Evolutionary conservation across 805 yeast genomes (phyloP).

Genomic region (Sugiyamaella boreocaroliniensis): DNA sequence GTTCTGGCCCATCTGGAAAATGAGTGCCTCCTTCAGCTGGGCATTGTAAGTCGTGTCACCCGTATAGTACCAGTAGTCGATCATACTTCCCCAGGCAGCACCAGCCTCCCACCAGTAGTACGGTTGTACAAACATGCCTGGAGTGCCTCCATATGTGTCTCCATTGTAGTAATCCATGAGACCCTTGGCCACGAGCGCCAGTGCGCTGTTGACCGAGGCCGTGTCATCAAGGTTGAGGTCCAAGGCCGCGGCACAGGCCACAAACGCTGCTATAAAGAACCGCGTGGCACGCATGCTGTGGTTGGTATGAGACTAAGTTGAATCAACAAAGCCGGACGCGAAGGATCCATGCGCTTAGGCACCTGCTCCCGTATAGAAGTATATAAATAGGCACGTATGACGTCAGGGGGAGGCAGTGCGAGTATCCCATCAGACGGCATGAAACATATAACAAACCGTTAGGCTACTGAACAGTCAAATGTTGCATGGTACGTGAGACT

Average conservation of each 20-base stretch:
- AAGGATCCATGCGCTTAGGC: too few relatives aligned
- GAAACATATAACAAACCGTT: too few relatives aligned
- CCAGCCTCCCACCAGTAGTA: slow-evolving; percentile 95
- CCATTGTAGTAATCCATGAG: slow-evolving; percentile 79
- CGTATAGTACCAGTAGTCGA: slow-evolving; percentile 70
- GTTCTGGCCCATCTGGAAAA: slow-evolving; percentile 58
- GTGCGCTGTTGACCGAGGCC: slow-evolving; percentile 37
- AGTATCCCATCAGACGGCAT: too few relatives aligned
- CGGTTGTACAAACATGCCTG: slow-evolving; percentile 67
- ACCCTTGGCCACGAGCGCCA: slow-evolving; percentile 59
- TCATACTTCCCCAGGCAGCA: slow-evolving; percentile 59
- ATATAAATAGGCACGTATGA: too few relatives aligned
- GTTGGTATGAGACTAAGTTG: too few relatives aligned
- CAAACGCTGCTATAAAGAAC: too few relatives aligned
- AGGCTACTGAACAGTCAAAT: too few relatives aligned
- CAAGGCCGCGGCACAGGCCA: background rate
- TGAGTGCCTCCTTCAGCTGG: slow-evolving; percentile 51
- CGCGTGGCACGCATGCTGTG: too few relatives aligned
- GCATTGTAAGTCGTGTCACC: slow-evolving; percentile 57
- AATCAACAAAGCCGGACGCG: too few relatives aligned
- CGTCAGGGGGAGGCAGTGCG: too few relatives aligned
- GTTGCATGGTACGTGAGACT: too few relatives aligned
- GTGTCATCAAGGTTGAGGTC: slow-evolving; percentile 16
- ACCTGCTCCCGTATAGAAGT: too few relatives aligned
- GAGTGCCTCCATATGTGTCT: slow-evolving; percentile 51